These are phyloP conservation scores for Podaxis rugospora DNA, from an alignment of 768 basidiomycete genomes.

Conservation along the genomic window DNA sequence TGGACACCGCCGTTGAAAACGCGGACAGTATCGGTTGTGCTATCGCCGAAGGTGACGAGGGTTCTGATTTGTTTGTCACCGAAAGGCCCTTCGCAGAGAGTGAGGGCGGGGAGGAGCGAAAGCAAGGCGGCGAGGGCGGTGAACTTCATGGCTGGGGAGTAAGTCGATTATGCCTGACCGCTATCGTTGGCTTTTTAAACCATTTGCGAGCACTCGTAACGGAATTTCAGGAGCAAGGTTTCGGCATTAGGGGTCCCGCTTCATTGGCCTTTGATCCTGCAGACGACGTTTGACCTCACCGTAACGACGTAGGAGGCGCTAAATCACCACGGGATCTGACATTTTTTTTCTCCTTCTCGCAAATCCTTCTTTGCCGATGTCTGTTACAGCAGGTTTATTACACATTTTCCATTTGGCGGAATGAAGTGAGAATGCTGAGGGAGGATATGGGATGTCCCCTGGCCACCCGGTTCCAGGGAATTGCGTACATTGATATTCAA, in stretches of 20 bases:
- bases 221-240: neutral
- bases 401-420: neutral
- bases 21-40: conserved; percentile 49
- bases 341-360: neutral
- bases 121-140: neutral
- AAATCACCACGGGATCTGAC: neutral
- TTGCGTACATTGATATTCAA: neutral
- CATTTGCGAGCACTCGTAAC: neutral
- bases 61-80: conserved; percentile 43
- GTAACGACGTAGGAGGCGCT: neutral
- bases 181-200: neutral
- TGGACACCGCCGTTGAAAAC: conserved; percentile 38
- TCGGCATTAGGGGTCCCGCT: neutral
- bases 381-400: neutral
- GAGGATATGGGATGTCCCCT: neutral
- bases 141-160: neutral
- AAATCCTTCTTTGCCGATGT: no score
- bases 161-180: neutral
- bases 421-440: neutral
- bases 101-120: neutral
- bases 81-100: neutral
- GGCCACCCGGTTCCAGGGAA: neutral
- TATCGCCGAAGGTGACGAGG: conserved; percentile 66
- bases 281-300: no score
- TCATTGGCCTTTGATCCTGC: neutral